Conservation (phyloP, 148 eudicot species). For the Dianthus caryophyllus region DNA sequence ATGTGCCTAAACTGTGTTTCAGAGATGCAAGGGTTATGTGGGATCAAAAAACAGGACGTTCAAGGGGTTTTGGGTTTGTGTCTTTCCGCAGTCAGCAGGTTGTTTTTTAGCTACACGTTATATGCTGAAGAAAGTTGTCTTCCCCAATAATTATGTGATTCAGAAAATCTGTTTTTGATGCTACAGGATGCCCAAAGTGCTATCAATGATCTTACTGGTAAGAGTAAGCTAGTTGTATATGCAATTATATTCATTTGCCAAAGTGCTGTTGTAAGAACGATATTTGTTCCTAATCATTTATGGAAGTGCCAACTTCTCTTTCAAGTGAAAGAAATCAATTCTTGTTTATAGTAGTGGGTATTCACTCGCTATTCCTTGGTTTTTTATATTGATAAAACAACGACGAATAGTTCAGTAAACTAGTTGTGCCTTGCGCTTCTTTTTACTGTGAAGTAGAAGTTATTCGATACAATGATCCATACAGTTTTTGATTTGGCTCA, state of each 20-base stretch:
- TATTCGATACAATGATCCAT: too few relatives aligned
- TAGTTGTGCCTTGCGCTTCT: too few relatives aligned
- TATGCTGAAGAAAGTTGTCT: not conserved
- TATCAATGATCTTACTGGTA: constrained; percentile 87
- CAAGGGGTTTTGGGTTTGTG: constrained; percentile 49
- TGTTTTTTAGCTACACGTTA: not conserved
- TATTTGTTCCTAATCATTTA: not conserved
- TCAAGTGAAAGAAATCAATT: not conserved
- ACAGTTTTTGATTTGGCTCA: too few relatives aligned
- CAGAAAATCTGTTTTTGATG: constrained; percentile 7
- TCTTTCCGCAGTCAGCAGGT: constrained; percentile 92
- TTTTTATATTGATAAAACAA: too few relatives aligned
- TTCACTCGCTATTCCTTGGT: too few relatives aligned
- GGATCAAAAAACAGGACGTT: constrained; percentile 24
- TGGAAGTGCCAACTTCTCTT: not conserved
- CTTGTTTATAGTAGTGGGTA: too few relatives aligned
- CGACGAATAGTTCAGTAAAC: too few relatives aligned
- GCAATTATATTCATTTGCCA: not conserved
- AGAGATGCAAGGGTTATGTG: constrained; percentile 8
- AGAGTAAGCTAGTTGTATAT: not conserved
- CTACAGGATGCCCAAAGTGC: constrained; percentile 93
- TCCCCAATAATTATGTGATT: not conserved
- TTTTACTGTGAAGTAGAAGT: too few relatives aligned
- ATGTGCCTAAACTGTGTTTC: not conserved
- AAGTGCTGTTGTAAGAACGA: not conserved